These are phyloP conservation scores for Xylariaceae sp. DNA, from an alignment of 2,329 filamentous ascomycete genomes.

Conservation along the genomic window DNA sequence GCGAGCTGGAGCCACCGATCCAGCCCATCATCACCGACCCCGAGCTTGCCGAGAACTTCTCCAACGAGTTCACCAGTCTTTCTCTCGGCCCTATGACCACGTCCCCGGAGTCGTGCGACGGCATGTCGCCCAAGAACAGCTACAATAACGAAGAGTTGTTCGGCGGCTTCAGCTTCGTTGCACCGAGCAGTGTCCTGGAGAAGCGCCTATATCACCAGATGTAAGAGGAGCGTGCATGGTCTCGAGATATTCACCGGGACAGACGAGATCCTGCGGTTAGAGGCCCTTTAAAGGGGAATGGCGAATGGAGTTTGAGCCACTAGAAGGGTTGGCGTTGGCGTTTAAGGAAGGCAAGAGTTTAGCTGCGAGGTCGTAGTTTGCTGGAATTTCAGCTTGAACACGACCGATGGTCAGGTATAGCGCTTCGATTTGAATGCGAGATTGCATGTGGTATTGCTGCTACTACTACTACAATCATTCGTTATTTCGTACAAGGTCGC, in stretches of 20 bases:
- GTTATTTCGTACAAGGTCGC: background rate
- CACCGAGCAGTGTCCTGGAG: constrained; percentile 53
- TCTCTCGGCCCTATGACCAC: constrained; percentile 68
- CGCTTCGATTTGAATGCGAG: no score
- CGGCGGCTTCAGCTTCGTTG: constrained; percentile 60
- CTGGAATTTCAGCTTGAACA: no score
- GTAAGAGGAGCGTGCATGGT: constrained; percentile 1
- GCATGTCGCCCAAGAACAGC: constrained; percentile 31
- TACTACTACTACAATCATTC: background rate
- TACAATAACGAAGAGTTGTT: constrained; percentile 51
- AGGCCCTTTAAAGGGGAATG: background rate
- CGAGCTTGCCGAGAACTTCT: constrained; percentile 93
- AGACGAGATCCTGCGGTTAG: background rate
- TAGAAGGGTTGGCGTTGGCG: no score
- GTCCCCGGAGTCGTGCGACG: constrained; percentile 39
- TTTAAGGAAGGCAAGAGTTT: no score
- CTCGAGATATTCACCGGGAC: constrained; percentile 1
- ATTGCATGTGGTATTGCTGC: no score
- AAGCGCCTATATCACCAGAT: constrained; percentile 38
- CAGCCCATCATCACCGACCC: constrained; percentile 92
- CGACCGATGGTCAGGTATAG: no score
- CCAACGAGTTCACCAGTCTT: constrained; percentile 82
- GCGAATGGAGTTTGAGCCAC: no score
- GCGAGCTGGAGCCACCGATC: constrained; percentile 84
- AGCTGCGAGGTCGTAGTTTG: no score